Conservation (phyloP, 1,284 basidiomycete genomes). For the Mycosarcoma maydis region DNA sequence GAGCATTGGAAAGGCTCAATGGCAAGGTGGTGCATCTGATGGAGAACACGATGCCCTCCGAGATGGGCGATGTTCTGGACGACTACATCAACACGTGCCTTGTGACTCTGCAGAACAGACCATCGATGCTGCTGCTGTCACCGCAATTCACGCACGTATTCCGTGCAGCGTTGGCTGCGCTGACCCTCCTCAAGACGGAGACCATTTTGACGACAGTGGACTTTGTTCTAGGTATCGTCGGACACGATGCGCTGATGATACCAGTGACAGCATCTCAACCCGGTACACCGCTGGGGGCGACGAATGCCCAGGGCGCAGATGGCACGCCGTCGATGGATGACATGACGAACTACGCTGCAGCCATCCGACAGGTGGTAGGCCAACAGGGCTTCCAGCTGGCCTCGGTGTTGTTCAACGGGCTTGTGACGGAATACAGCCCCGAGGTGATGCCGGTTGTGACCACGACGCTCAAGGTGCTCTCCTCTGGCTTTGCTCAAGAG, state of each 20-base stretch:
- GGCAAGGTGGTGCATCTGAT: conserved; percentile 49
- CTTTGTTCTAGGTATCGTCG: conserved; percentile 78
- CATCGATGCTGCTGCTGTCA: conserved; percentile 75
- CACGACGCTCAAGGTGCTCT: conserved; percentile 79
- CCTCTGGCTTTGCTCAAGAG: conserved; percentile 75
- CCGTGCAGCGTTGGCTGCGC: conserved; percentile 47
- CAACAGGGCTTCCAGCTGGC: conserved; percentile 80
- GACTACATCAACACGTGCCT: conserved; percentile 88
- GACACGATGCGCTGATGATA: conserved; percentile 70
- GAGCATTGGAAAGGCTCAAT: conserved; percentile 53
- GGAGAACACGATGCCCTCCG: conserved; percentile 41
- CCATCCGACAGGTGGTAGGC: conserved; percentile 76
- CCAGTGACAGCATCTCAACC: conserved; percentile 30
- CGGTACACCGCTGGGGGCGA: conserved; percentile 28
- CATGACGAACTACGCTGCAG: conserved; percentile 74
- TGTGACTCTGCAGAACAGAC: conserved; percentile 76
- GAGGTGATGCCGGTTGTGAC: conserved; percentile 80
- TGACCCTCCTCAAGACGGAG: conserved; percentile 71
- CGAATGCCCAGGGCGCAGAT: conserved; percentile 17
- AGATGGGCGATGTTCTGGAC: conserved; percentile 76
- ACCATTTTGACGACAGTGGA: conserved; percentile 84
- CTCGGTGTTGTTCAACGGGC: conserved; percentile 78
- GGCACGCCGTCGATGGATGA: conserved; percentile 71
- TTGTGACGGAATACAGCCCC: conserved; percentile 81
- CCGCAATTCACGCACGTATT: conserved; percentile 68